Conservation (phyloP, 2,329 filamentous ascomycete genomes). For the Aspergillus sp. region DNA sequence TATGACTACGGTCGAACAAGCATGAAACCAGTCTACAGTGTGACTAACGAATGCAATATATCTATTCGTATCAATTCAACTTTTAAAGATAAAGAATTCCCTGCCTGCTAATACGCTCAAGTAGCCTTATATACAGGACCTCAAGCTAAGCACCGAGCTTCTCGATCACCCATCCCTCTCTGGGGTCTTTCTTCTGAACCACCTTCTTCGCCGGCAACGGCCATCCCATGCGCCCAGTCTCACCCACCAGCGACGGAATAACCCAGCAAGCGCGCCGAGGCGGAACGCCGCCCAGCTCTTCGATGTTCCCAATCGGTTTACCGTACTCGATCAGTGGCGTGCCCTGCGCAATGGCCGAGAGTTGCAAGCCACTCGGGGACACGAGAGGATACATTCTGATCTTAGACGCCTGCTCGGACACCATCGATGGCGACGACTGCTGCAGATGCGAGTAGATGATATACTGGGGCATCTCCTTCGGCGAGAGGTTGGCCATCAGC, state of each 20-base stretch:
- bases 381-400: constrained; percentile 88
- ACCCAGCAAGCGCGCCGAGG: constrained; percentile 76
- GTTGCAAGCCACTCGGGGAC: constrained; percentile 70
- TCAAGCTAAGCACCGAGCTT: constrained; percentile 39
- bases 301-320: constrained; percentile 86
- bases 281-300: constrained; percentile 46
- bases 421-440: constrained; percentile 56
- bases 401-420: constrained; percentile 62
- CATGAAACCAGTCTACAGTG: too few species aligned
- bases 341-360: constrained; percentile 76
- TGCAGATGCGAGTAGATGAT: constrained; percentile 87
- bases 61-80: neutral
- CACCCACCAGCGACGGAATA: constrained; percentile 73
- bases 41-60: neutral
- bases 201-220: constrained; percentile 83
- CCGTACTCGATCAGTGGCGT: constrained; percentile 82
- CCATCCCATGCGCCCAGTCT: constrained; percentile 71
- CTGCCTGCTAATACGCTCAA: too few species aligned
- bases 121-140: constrained; percentile 15
- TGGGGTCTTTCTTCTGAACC: constrained; percentile 70
- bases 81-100: neutral
- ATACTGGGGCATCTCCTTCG: constrained; percentile 78
- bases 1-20: too few species aligned
- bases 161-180: constrained; percentile 73
- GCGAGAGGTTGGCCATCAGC: constrained; percentile 67